Conservation (phyloP, 2,329 filamentous ascomycete genomes). For the Colletotrichum karsti region DNA sequence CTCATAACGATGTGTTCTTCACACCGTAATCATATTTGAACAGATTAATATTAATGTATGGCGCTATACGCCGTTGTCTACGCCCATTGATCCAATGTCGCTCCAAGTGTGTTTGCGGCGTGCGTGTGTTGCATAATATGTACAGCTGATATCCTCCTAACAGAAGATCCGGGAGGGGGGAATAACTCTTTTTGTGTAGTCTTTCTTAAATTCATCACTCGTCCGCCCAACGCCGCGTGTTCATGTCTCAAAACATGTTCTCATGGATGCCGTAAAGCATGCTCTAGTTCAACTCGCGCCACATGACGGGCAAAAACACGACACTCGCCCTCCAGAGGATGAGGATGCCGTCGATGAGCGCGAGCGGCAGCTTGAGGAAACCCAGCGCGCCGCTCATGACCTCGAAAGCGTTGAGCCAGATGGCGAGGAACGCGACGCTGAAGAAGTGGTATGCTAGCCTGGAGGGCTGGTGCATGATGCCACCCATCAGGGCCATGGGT, state of each 20-base stretch:
- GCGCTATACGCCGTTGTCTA: conserved; percentile 8
- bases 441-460: conserved; percentile 95
- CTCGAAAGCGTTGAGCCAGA: conserved; percentile 68
- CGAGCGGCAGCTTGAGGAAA: conserved; percentile 69
- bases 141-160: conserved; percentile 14
- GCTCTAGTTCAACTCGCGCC: conserved; percentile 63
- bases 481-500: conserved; percentile 83
- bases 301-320: conserved; percentile 85
- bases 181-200: not conserved
- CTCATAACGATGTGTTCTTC: no score
- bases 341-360: conserved; percentile 70
- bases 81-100: conserved; percentile 18
- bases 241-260: conserved; percentile 14
- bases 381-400: conserved; percentile 54
- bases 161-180: not conserved
- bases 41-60: conserved; percentile 17
- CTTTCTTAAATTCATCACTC: conserved; percentile 16
- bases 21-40: not conserved
- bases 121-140: not conserved
- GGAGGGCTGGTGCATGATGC: conserved; percentile 79
- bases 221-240: conserved; percentile 5
- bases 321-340: conserved; percentile 84
- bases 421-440: conserved; percentile 85
- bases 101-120: conserved; percentile 8
- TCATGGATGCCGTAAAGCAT: not conserved